Evolutionary conservation across 805 yeast genomes (phyloP).

Genomic region (Pichia thaimueangensis): DNA sequence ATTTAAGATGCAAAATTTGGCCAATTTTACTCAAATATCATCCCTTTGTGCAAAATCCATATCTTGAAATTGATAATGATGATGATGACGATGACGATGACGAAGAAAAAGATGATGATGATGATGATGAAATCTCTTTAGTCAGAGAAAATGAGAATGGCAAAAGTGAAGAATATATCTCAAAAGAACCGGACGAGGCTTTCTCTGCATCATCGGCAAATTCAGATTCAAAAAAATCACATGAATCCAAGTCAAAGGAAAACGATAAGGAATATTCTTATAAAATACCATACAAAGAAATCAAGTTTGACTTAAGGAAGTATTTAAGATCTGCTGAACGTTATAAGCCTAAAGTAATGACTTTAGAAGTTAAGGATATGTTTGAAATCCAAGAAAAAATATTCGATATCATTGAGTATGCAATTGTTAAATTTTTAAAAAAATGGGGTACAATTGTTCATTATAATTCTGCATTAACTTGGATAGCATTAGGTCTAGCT

Average conservation of each 20-base stretch:
- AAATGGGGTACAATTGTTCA: constrained; percentile 77
- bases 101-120: constrained; percentile 20
- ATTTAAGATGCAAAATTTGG: constrained; percentile 74
- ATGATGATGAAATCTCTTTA: constrained; percentile 17
- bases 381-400: constrained; percentile 44
- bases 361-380: constrained; percentile 28
- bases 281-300: constrained; percentile 29
- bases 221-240: background rate
- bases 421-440: constrained; percentile 56
- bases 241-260: constrained; percentile 5
- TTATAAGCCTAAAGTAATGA: constrained; percentile 27
- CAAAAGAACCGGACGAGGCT: constrained; percentile 7
- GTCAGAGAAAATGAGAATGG: background rate
- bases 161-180: constrained; percentile 6
- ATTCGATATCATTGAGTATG: constrained; percentile 48
- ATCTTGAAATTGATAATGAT: constrained; percentile 53
- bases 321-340: constrained; percentile 45
- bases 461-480: constrained; percentile 76
- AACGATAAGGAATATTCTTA: constrained; percentile 12
- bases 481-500: constrained; percentile 84
- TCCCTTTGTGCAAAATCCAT: constrained; percentile 78
- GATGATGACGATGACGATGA: constrained; percentile 31
- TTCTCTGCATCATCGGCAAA: background rate
- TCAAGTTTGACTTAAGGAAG: constrained; percentile 53
- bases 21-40: constrained; percentile 75